These are phyloP conservation scores for Leccinellum rugosiceps DNA, from an alignment of 768 basidiomycete genomes.

Conservation along the genomic window DNA sequence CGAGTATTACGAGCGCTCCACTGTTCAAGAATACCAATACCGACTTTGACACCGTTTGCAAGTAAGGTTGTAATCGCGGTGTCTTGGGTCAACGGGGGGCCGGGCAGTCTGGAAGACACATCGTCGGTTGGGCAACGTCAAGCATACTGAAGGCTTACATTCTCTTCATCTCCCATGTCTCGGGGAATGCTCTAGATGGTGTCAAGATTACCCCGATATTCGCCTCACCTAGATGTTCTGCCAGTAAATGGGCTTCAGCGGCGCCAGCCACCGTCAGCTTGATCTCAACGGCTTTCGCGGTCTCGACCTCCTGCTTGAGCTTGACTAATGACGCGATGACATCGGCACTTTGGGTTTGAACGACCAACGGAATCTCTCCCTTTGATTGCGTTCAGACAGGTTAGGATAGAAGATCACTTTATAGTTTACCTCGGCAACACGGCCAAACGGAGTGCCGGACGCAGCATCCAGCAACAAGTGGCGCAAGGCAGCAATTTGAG, in stretches of 20 bases:
- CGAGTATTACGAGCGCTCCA: slow-evolving; percentile 76
- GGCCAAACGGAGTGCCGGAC: slow-evolving; percentile 32
- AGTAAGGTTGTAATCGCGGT: slow-evolving; percentile 60
- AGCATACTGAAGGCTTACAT: slow-evolving; percentile 20
- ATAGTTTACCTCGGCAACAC: slow-evolving; percentile 42
- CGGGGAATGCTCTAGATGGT: slow-evolving; percentile 70
- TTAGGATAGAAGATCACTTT: neutral
- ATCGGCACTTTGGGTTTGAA: slow-evolving; percentile 75
- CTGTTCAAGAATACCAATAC: slow-evolving; percentile 59
- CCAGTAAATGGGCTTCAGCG: slow-evolving; percentile 68
- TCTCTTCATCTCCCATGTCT: slow-evolving; percentile 57
- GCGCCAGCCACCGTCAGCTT: slow-evolving; percentile 65
- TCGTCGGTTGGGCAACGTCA: slow-evolving; percentile 3
- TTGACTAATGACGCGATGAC: slow-evolving; percentile 73
- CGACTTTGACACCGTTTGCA: slow-evolving; percentile 68
- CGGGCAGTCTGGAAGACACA: slow-evolving; percentile 24
- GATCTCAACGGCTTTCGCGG: slow-evolving; percentile 39
- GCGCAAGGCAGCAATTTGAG: slow-evolving; percentile 75
- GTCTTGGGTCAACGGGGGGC: slow-evolving; percentile 35
- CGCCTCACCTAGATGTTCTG: slow-evolving; percentile 64
- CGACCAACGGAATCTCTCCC: slow-evolving; percentile 72
- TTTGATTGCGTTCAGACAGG: slow-evolving; percentile 21
- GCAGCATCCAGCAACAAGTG: slow-evolving; percentile 48
- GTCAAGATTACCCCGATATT: slow-evolving; percentile 67
- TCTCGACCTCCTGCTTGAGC: slow-evolving; percentile 64